Conservation (phyloP, 345 rosid species). For the Populus alba region DNA sequence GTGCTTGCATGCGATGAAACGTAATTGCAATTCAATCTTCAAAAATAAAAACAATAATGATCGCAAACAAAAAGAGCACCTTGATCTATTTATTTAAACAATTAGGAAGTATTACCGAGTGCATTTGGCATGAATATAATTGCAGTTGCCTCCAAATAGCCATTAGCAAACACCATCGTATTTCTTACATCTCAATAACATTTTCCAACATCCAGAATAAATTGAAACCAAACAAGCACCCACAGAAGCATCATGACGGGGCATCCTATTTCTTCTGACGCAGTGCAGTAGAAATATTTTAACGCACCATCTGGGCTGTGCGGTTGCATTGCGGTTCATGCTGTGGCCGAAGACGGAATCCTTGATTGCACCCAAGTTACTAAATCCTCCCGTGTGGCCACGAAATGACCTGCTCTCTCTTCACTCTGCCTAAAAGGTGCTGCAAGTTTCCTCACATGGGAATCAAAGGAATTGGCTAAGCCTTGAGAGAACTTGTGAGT, state of each 20-base stretch:
- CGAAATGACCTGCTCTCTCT: slow-evolving; percentile 62
- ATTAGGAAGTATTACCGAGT: too few relatives aligned
- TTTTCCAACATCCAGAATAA: not conserved
- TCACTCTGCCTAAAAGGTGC: slow-evolving; percentile 71
- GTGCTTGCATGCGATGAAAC: too few relatives aligned
- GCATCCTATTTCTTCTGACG: not conserved
- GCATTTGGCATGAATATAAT: too few relatives aligned
- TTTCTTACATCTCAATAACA: too few relatives aligned
- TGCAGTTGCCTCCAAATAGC: too few relatives aligned
- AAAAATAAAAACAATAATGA: too few relatives aligned
- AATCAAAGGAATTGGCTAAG: slow-evolving; percentile 64
- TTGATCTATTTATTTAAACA: too few relatives aligned
- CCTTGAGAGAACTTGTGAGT: slow-evolving; percentile 84
- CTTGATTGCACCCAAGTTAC: slow-evolving; percentile 69
- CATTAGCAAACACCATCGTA: not conserved
- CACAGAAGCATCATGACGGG: not conserved
- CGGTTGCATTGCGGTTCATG: slow-evolving; percentile 8
- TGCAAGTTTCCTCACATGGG: slow-evolving; percentile 56
- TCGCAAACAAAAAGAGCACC: too few relatives aligned
- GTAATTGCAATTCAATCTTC: not conserved
- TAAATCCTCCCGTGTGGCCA: slow-evolving; percentile 76
- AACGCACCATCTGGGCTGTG: too few relatives aligned
- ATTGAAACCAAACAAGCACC: too few relatives aligned
- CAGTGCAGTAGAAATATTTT: too few relatives aligned
- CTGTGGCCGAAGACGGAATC: slow-evolving; percentile 31